Evolutionary conservation across 345 rosid genomes (phyloP).

Genomic region (Populus euphratica): DNA sequence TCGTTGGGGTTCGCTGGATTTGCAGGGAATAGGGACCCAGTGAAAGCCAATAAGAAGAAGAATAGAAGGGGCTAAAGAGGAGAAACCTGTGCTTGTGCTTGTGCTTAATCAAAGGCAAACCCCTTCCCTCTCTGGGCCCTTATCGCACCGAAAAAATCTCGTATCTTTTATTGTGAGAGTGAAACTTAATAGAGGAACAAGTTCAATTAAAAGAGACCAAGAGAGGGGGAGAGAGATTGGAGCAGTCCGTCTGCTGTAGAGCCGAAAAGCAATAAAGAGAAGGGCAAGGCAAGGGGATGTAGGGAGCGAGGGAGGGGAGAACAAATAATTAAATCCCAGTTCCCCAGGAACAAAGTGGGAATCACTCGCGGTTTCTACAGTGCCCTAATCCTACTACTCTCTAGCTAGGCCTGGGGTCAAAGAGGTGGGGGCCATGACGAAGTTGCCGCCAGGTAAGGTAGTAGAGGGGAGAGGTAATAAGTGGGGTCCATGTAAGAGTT

Average conservation of each 20-base stretch:
- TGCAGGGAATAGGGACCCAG: constrained; percentile 35
- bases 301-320: neutral
- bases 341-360: neutral
- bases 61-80: neutral
- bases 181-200: neutral
- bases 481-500: constrained; percentile 7
- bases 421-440: constrained; percentile 20
- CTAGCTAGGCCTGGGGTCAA: neutral
- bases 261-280: neutral
- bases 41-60: neutral
- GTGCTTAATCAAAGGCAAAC: neutral
- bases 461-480: neutral
- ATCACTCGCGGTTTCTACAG: constrained; percentile 11
- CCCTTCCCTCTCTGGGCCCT: neutral
- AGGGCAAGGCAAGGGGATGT: neutral
- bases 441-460: constrained; percentile 40
- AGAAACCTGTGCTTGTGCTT: neutral
- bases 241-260: neutral
- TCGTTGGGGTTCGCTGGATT: constrained; percentile 21
- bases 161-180: neutral
- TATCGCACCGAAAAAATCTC: neutral
- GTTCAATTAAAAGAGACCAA: neutral
- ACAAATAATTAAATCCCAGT: neutral
- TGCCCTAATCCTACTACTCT: neutral
- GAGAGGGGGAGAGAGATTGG: neutral